Percentiles rank a stretch among this genome's conserved stretches.
These are phyloP conservation scores for Metarhizium rileyi DNA, from an alignment of 2,329 filamentous ascomycete genomes.

Conservation along the genomic window DNA sequence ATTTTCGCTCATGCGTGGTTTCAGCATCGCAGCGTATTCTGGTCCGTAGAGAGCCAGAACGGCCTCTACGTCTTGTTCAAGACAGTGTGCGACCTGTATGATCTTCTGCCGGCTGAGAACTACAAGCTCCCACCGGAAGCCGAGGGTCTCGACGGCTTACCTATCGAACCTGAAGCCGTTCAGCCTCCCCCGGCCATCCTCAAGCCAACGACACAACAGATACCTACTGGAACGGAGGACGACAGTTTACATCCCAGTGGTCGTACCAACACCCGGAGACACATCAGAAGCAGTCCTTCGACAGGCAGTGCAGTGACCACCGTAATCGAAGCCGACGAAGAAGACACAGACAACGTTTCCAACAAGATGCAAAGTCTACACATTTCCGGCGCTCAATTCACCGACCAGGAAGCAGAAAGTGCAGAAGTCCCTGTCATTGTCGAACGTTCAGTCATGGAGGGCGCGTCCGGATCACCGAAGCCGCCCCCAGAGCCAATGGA, in stretches of 20 bases:
- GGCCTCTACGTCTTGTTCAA: constrained; percentile 96
- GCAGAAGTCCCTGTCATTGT: constrained; percentile 32
- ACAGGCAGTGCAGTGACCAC: constrained; percentile 71
- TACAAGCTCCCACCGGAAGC: constrained; percentile 93
- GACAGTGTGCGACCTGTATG: constrained; percentile 87
- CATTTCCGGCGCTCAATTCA: constrained; percentile 44
- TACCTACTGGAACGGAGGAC: constrained; percentile 28
- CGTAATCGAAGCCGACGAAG: constrained; percentile 75
- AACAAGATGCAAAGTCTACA: constrained; percentile 37
- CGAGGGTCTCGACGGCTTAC: constrained; percentile 60
- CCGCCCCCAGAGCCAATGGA: constrained; percentile 6
- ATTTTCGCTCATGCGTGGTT: constrained; percentile 99
- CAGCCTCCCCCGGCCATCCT: constrained; percentile 25
- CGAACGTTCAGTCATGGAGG: constrained; percentile 22
- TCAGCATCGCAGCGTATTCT: constrained; percentile 90
- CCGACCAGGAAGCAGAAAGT: constrained; percentile 40
- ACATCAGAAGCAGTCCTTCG: constrained; percentile 71
- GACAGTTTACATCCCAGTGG: constrained; percentile 44
- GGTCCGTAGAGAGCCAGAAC: constrained; percentile 83
- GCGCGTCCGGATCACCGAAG: constrained; percentile 5
- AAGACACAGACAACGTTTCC: constrained; percentile 44
- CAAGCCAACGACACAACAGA: constrained; percentile 23
- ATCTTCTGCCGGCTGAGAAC: constrained; percentile 82
- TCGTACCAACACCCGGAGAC: constrained; percentile 66
- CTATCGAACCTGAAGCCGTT: constrained; percentile 31